Percentiles rank a stretch among this genome's conserved stretches.
Evolutionary conservation across 352 stramenopile genomes (phyloP).

Genomic region (Plasmopara halstedii): DNA sequence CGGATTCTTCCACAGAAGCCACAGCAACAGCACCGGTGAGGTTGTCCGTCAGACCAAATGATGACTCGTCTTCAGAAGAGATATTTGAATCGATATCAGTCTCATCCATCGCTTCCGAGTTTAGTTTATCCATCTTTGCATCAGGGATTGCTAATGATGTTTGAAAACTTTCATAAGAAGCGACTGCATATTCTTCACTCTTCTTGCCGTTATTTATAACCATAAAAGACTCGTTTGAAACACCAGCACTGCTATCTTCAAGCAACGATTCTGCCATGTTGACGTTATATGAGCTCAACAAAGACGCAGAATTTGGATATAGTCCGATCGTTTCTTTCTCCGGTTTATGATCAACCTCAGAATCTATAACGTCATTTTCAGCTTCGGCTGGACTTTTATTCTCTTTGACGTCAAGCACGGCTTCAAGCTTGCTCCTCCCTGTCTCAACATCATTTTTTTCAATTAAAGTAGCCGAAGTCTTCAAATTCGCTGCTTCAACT

Average conservation of each 20-base stretch:
- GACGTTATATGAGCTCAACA: neutral
- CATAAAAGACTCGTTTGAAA: neutral
- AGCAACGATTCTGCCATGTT: neutral
- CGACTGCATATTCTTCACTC: neutral
- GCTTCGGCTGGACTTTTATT: neutral
- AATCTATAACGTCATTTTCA: slow-evolving; percentile 2
- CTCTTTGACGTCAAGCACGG: neutral
- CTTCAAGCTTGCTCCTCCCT: neutral
- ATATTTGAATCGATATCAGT: neutral
- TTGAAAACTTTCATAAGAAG: neutral
- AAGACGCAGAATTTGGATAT: neutral
- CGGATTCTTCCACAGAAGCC: neutral
- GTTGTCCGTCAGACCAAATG: neutral
- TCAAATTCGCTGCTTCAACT: neutral
- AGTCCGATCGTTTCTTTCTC: neutral
- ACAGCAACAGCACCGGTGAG: neutral
- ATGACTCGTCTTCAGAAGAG: neutral
- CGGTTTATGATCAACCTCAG: neutral
- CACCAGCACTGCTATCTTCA: neutral
- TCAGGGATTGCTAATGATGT: neutral
- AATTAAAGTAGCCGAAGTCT: neutral
- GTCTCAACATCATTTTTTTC: slow-evolving; percentile 2
- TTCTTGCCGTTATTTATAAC: neutral
- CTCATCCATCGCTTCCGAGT: neutral
- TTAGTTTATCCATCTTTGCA: neutral